A percentile compares a stretch with the other conserved stretches of the same genome.
Conservation (phyloP, 306 rosid species). For the Rosa persica region DNA sequence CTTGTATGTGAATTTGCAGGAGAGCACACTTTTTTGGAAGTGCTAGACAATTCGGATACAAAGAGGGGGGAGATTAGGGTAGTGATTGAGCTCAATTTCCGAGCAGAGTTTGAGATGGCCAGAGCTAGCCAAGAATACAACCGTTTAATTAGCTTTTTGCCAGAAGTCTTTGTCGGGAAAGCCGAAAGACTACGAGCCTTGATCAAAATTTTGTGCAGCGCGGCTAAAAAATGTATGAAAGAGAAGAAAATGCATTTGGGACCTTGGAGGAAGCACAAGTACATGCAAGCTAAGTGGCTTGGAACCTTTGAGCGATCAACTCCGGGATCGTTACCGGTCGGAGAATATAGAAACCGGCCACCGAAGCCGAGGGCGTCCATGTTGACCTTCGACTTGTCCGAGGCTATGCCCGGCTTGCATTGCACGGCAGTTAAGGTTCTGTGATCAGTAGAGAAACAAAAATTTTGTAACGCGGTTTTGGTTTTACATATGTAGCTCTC, state of each 20-base stretch:
- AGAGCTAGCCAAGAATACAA: slow-evolving; percentile 63
- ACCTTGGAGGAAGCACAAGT: slow-evolving; percentile 85
- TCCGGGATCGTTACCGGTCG: slow-evolving; percentile 32
- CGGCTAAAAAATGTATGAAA: slow-evolving; percentile 80
- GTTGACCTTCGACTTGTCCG: slow-evolving; percentile 63
- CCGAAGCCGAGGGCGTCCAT: slow-evolving; percentile 61
- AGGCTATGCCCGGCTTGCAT: slow-evolving; percentile 33
- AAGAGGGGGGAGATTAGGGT: slow-evolving; percentile 49
- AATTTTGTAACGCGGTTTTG: slow-evolving; percentile 5
- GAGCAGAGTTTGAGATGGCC: slow-evolving; percentile 81
- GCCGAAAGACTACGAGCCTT: slow-evolving; percentile 48
- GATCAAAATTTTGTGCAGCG: slow-evolving; percentile 67
- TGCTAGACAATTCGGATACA: slow-evolving; percentile 36
- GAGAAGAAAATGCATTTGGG: slow-evolving; percentile 83
- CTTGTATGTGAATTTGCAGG: slow-evolving; percentile 34
- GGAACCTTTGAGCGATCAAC: slow-evolving; percentile 46
- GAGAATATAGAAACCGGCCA: slow-evolving; percentile 20
- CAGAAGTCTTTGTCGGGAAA: slow-evolving; percentile 74
- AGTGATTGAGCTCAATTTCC: slow-evolving; percentile 62
- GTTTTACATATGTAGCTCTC: not conserved
- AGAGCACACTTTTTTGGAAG: slow-evolving; percentile 71
- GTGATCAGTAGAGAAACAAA: not conserved
- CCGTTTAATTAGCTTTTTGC: slow-evolving; percentile 46
- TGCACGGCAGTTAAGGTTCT: slow-evolving; percentile 49
- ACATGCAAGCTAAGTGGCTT: slow-evolving; percentile 88